Evolutionary conservation across 768 basidiomycete species (phyloP).

Genomic region (Psilocybe cubensis): DNA sequence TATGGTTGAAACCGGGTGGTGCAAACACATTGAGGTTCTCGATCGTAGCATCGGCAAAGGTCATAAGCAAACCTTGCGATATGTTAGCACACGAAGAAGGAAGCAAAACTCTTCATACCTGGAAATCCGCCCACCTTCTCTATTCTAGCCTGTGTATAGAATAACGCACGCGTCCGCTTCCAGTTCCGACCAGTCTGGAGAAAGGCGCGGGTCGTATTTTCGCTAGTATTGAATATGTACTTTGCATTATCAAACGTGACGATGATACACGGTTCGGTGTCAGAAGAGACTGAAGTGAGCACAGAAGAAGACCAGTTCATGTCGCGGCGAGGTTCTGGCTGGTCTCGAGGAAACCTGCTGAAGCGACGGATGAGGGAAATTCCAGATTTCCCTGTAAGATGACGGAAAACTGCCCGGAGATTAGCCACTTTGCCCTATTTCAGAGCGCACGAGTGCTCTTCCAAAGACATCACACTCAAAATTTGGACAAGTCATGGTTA

Average conservation of each 20-base stretch:
- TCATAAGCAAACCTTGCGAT: slow-evolving; percentile 72
- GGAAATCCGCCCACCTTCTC: slow-evolving; percentile 73
- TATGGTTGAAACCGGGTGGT: slow-evolving; percentile 73
- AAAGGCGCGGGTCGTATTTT: slow-evolving; percentile 77
- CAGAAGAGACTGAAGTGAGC: slow-evolving; percentile 61
- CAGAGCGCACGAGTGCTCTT: neutral
- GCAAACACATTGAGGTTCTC: slow-evolving; percentile 65
- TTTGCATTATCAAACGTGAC: slow-evolving; percentile 78
- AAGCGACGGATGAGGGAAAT: neutral
- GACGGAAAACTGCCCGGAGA: neutral
- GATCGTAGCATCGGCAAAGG: slow-evolving; percentile 72
- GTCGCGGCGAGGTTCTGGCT: slow-evolving; percentile 12
- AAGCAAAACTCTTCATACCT: slow-evolving; percentile 46
- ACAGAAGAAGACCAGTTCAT: slow-evolving; percentile 68
- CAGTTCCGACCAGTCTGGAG: slow-evolving; percentile 68
- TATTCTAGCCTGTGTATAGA: slow-evolving; percentile 68
- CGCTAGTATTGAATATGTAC: slow-evolving; percentile 89
- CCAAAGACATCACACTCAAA: neutral
- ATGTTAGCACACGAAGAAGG: neutral
- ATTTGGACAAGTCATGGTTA: slow-evolving; percentile 1
- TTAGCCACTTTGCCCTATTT: slow-evolving; percentile 2
- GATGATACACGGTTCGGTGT: slow-evolving; percentile 81
- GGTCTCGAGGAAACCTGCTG: neutral
- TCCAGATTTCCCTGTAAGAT: neutral
- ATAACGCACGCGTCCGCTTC: slow-evolving; percentile 70